A percentile compares a stretch with the other conserved stretches of the same genome.
phyloP scores from a whole-genome alignment of 73 alveolate genomes.

The Stentor coeruleus region DNA sequence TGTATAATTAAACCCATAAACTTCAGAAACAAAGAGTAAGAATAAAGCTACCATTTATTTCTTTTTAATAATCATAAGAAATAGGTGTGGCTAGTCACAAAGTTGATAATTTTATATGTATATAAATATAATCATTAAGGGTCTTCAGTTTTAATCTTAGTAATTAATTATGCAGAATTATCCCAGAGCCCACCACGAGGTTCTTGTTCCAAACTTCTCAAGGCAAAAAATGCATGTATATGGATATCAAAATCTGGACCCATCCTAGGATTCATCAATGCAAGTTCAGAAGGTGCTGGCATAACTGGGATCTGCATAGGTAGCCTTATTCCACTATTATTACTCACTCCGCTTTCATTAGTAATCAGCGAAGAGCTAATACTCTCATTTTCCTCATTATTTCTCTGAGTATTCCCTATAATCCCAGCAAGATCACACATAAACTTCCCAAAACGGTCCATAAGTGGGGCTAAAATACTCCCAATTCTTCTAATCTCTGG shows the following conservation, averaged over 20 bases:
- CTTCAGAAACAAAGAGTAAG: not conserved
- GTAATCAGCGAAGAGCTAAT: not conserved
- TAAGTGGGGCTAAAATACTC: not conserved
- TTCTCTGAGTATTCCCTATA: conserved; percentile 9
- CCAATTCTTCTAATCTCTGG: not conserved
- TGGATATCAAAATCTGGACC: not conserved
- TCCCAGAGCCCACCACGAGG: not conserved
- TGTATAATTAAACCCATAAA: not conserved
- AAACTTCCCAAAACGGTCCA: conserved; percentile 24
- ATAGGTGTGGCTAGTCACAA: no score
- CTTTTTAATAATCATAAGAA: no score
- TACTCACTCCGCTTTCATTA: conserved; percentile 24
- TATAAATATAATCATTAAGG: no score
- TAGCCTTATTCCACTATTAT: not conserved
- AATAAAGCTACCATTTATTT: not conserved
- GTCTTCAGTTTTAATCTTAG: no score
- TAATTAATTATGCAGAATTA: no score
- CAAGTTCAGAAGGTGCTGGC: conserved; percentile 22
- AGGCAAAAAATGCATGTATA: conserved; percentile 10
- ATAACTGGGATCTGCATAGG: conserved; percentile 24
- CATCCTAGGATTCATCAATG: conserved; percentile 7
- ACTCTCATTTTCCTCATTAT: not conserved
- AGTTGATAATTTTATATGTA: no score
- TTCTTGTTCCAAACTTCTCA: not conserved
- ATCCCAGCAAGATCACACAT: conserved; percentile 15